phyloP scores from a whole-genome alignment of 2,329 filamentous ascomycete species.

The Penicillium italicum region DNA sequence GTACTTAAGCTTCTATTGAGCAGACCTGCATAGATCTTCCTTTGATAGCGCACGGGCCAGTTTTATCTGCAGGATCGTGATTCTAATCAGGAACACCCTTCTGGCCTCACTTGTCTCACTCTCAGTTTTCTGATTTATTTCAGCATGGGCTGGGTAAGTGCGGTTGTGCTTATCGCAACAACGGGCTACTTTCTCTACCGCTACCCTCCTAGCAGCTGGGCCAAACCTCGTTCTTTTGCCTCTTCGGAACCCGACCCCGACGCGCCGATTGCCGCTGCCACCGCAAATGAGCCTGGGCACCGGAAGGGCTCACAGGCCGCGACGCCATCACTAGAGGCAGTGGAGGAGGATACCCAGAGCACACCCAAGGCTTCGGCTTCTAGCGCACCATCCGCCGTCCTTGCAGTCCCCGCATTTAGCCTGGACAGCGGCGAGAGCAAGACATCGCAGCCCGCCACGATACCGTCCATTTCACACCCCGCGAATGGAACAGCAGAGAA shows the following conservation, averaged over 20 bases:
- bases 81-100: constrained; percentile 1
- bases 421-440: constrained; percentile 24
- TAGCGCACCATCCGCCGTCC: constrained; percentile 15
- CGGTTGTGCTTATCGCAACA: constrained; percentile 39
- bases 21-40: constrained; percentile 1
- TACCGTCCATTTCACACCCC: constrained; percentile 6
- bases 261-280: constrained; percentile 6
- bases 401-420: constrained; percentile 34
- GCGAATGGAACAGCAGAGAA: constrained; percentile 4
- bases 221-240: constrained; percentile 10
- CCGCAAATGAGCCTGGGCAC: constrained; percentile 11
- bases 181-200: constrained; percentile 41
- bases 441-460: constrained; percentile 3
- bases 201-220: constrained; percentile 37
- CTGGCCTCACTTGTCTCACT: neutral
- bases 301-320: constrained; percentile 4
- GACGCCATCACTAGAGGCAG: constrained; percentile 10
- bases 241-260: constrained; percentile 21
- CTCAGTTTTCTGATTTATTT: constrained; percentile 4
- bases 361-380: constrained; percentile 39
- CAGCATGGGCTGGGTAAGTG: constrained; percentile 44
- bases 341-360: constrained; percentile 27
- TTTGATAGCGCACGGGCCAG: constrained; percentile 19
- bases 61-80: constrained; percentile 6
- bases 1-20: neutral